Base-by-base conservation (phyloP, 805 yeast species). In the Metschnikowia vanudenii region DNA sequence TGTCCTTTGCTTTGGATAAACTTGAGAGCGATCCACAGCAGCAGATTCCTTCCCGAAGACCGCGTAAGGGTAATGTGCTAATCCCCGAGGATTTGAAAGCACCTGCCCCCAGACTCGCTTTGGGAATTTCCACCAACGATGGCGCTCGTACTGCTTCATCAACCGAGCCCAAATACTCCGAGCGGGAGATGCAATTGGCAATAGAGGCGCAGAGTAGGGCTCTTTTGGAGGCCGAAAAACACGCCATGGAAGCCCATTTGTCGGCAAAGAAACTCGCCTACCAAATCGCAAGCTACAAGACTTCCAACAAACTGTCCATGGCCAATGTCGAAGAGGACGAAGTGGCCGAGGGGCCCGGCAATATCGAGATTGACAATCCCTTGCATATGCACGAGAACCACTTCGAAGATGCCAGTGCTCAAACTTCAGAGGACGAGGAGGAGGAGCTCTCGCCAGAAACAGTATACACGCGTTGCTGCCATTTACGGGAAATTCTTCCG, bases 1-100 rank as follows among this genome's bases (percentile, higher is more conserved):
- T 89, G 4, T 76, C 81, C 0, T 91, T 91, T 64, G 89, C 94
- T 0, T 74, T 88, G 4, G 86, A 86, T 41, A 80, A 84, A 43
- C 78, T 89, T 50, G 75, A 74, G 0, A 74, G 73, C 51, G 97
- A 91, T 63, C 67, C 65, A 2, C 84, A 79, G 54, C 84, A 79
- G 56, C 84, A 79, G 57, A 79, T 79, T 41, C 84, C 84, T 0
- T 76, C 82, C 1, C 61, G 84, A 44, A 63, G 75, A 31, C 84
- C 84, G 0, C 68, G 65, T 40, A 74, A 67, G 43, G 84, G 84
- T 3, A 75, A 79, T 52, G 82, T 79, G 7, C 46, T 65, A 31
- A 62, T 71, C 8, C 88, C 91, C 0, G 88, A 84, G 37, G 92
- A 87, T 58, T 56, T 85, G 50, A 63, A 72, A 16, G 82, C 84